Percentiles rank a stretch among this genome's conserved stretches.
These are phyloP conservation scores for Tetrahymena thermophila DNA, from an alignment of 73 alveolate species.

Conservation along the genomic window DNA sequence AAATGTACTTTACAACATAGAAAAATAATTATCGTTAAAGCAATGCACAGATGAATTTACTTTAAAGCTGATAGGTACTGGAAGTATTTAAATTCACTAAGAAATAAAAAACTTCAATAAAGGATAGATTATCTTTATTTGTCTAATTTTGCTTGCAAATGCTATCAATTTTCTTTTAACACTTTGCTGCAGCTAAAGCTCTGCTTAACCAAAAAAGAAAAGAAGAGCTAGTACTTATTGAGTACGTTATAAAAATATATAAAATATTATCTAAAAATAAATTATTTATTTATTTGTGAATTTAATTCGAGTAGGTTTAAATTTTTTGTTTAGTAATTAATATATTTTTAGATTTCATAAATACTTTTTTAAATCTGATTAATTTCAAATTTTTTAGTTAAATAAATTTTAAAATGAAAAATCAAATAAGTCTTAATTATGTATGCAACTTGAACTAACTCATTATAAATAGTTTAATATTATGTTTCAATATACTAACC, in stretches of 20 bases:
- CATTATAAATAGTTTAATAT: no score
- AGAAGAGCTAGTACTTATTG: neutral
- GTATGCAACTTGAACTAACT: no score
- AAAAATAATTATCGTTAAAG: neutral
- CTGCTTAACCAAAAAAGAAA: neutral
- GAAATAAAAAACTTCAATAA: neutral
- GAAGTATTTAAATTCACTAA: neutral
- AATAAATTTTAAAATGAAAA: no score
- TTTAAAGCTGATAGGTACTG: neutral
- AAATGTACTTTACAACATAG: neutral
- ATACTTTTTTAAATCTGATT: neutral
- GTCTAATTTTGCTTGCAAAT: neutral
- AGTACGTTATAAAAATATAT: neutral
- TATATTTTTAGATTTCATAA: no score
- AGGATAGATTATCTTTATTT: neutral
- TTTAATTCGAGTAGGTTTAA: neutral
- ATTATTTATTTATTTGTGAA: neutral
- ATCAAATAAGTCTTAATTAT: no score
- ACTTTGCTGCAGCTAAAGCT: neutral
- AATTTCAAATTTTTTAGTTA: no score
- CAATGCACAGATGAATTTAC: neutral
- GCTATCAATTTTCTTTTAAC: neutral
- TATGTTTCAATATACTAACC: no score
- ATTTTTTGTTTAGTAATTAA: neutral
- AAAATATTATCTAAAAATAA: neutral